phyloP scores from a whole-genome alignment of 2,329 filamentous ascomycete species.

The Escovopsis sp. region DNA sequence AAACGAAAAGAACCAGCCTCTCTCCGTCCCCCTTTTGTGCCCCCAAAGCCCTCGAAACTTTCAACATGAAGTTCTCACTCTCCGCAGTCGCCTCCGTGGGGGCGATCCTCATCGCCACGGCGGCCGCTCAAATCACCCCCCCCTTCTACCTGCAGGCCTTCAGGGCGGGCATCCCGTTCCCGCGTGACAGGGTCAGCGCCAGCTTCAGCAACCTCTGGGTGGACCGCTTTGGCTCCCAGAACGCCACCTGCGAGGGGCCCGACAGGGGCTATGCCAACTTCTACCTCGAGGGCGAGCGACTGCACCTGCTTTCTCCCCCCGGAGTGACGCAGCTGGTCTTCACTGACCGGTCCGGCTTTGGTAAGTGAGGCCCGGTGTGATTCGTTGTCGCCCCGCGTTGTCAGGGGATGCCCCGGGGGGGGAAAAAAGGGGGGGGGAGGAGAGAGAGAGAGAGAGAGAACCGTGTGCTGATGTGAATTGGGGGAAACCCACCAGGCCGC shows the following conservation, averaged over 20 bases:
- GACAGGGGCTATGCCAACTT: slow-evolving; percentile 32
- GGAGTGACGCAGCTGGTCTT: slow-evolving; percentile 32
- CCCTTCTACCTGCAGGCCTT: slow-evolving; percentile 23
- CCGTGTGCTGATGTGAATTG: slow-evolving; percentile 2
- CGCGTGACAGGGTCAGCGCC: slow-evolving; percentile 32
- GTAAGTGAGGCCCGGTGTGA: slow-evolving; percentile 17
- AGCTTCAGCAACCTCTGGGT: slow-evolving; percentile 27
- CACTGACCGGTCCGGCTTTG: slow-evolving; percentile 44
- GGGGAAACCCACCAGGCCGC: slow-evolving; percentile 23
- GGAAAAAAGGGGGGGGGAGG: too few relatives aligned
- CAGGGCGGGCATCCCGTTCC: slow-evolving; percentile 32
- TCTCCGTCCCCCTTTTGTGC: too few relatives aligned
- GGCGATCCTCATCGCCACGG: background rate
- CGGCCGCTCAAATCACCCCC: background rate
- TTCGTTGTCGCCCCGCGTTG: background rate
- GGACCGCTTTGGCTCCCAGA: slow-evolving; percentile 24
- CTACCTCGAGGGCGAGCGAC: slow-evolving; percentile 28
- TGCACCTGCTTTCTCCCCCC: slow-evolving; percentile 31
- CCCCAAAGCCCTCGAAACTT: too few relatives aligned
- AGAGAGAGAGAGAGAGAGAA: too few relatives aligned
- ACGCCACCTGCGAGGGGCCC: slow-evolving; percentile 32
- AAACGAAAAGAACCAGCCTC: too few relatives aligned
- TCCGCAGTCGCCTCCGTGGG: background rate
- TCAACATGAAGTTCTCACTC: background rate
- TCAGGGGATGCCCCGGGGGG: background rate